Conservation (phyloP, 768 basidiomycete genomes). For the Lyophyllum decastes region DNA sequence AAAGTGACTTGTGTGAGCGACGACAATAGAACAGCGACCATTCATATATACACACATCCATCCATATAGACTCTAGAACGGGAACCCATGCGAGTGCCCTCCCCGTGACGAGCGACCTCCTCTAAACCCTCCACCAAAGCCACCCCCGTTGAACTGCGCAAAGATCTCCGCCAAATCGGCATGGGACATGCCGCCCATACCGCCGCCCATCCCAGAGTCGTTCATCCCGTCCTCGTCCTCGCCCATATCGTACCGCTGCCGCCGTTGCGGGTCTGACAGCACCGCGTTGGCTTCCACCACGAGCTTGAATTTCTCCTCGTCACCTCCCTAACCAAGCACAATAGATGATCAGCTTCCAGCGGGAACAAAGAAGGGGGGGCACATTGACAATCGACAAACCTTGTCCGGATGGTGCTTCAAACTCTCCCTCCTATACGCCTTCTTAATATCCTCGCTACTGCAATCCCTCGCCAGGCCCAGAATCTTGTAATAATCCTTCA, state of each 20-base stretch:
- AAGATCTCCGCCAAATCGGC: slow-evolving; percentile 66
- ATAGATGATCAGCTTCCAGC: background rate
- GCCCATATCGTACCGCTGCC: slow-evolving; percentile 78
- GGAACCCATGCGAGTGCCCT: slow-evolving; percentile 32
- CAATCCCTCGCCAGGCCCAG: slow-evolving; percentile 63
- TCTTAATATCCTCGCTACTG: slow-evolving; percentile 78
- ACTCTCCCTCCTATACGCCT: slow-evolving; percentile 87
- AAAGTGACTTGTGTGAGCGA: no score
- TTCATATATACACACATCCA: background rate
- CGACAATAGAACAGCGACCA: background rate
- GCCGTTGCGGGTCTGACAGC: slow-evolving; percentile 72
- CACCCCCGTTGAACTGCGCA: slow-evolving; percentile 55
- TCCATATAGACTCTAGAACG: slow-evolving; percentile 21
- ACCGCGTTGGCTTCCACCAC: slow-evolving; percentile 82
- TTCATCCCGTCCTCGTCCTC: slow-evolving; percentile 77
- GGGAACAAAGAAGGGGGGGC: background rate
- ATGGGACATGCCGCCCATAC: slow-evolving; percentile 42
- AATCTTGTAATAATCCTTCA: slow-evolving; percentile 89
- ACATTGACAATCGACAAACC: slow-evolving; percentile 40
- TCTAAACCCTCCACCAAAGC: slow-evolving; percentile 19
- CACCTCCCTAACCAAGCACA: slow-evolving; percentile 64
- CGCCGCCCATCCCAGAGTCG: slow-evolving; percentile 41
- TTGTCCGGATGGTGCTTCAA: slow-evolving; percentile 87
- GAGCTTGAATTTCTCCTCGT: slow-evolving; percentile 95
- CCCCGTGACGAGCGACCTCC: no score